Evolutionary conservation across 2,329 filamentous ascomycete genomes (phyloP).

Genomic region (Trichoderma breve): DNA sequence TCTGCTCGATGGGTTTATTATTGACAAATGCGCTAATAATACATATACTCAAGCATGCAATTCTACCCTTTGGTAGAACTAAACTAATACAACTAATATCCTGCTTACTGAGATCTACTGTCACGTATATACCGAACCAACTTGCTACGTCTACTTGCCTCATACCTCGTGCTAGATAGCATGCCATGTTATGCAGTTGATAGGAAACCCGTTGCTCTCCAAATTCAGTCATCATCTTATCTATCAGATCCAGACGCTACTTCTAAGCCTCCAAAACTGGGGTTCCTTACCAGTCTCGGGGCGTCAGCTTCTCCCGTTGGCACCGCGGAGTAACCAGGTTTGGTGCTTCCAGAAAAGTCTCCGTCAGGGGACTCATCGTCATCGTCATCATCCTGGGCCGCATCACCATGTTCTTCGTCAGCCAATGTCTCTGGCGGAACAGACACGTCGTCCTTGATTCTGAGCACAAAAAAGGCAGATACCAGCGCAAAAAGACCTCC

Average conservation of each 20-base stretch:
- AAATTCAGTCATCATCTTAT: not conserved
- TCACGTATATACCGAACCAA: not conserved
- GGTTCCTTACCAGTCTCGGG: conserved; percentile 9
- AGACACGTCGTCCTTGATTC: conserved; percentile 60
- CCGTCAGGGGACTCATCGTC: not conserved
- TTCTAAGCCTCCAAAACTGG: conserved; percentile 19
- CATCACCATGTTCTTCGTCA: conserved; percentile 42
- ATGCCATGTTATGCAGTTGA: not conserved
- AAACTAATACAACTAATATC: not conserved
- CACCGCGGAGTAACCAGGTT: conserved; percentile 42
- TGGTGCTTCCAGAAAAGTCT: conserved; percentile 32
- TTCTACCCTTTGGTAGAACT: not conserved
- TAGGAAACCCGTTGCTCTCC: not conserved
- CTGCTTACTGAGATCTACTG: not conserved
- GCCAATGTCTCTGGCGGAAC: conserved; percentile 39
- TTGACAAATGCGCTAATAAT: not conserved
- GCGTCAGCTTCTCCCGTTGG: conserved; percentile 33
- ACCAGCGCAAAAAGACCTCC: conserved; percentile 76
- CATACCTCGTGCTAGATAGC: not conserved
- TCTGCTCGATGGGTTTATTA: not conserved
- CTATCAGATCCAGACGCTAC: conserved; percentile 17
- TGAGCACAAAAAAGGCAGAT: conserved; percentile 70
- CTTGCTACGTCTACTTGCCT: not conserved
- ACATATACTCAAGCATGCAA: not conserved
- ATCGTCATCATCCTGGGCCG: conserved; percentile 3